A percentile compares a stretch with the other conserved stretches of the same genome.
Evolutionary conservation across 768 basidiomycete genomes (phyloP).

Genomic region (Sporobolomyces pararoseus): DNA sequence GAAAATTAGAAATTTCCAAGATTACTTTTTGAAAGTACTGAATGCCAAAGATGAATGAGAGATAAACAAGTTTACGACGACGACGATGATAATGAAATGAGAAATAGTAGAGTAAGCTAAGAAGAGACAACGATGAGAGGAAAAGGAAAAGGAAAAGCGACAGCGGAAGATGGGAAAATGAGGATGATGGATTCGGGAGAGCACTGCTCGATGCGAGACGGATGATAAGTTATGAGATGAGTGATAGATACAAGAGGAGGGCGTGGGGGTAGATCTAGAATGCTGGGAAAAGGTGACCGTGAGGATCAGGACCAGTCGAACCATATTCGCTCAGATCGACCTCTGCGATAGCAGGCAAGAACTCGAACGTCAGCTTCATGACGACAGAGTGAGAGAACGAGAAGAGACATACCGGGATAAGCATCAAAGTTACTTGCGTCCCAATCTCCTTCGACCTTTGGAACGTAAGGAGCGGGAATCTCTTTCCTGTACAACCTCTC

Average conservation of each 20-base stretch:
- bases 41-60: too few relatives aligned
- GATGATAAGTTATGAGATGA: background rate
- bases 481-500: constrained; percentile 66
- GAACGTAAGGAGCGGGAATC: constrained; percentile 91
- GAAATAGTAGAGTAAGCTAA: too few relatives aligned
- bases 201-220: constrained; percentile 3
- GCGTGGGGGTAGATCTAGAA: constrained; percentile 1
- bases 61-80: too few relatives aligned
- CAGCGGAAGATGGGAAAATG: background rate
- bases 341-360: constrained; percentile 26
- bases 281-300: constrained; percentile 44
- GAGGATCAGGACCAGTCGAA: constrained; percentile 43
- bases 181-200: background rate
- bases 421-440: constrained; percentile 69
- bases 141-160: too few relatives aligned
- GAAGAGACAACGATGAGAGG: too few relatives aligned
- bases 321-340: constrained; percentile 43
- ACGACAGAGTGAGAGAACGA: background rate
- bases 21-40: too few relatives aligned
- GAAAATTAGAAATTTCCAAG: too few relatives aligned
- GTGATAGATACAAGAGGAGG: background rate
- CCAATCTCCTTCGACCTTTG: constrained; percentile 84
- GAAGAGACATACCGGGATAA: constrained; percentile 24
- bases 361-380: background rate
- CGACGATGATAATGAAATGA: too few relatives aligned